phyloP scores from a whole-genome alignment of 768 basidiomycete genomes.

The Suillus luteus region DNA sequence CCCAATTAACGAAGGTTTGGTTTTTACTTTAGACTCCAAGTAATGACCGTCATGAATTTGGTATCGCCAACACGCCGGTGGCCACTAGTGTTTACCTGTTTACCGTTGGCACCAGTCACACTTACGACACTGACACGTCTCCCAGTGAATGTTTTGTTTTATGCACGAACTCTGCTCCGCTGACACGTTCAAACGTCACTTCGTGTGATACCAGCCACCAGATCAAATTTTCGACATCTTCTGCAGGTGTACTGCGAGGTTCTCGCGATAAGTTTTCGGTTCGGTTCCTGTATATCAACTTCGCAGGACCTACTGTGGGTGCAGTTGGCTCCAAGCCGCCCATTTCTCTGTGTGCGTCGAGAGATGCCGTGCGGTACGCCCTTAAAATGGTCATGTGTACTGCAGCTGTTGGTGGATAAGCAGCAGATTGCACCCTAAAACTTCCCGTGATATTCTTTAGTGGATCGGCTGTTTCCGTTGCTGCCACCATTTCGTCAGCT shows the following conservation, averaged over 20 bases:
- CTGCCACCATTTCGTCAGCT: constrained; percentile 15
- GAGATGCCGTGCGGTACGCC: constrained; percentile 9
- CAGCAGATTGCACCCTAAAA: constrained; percentile 8
- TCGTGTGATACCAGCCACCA: constrained; percentile 19
- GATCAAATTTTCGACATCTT: constrained; percentile 17
- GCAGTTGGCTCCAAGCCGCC: constrained; percentile 18
- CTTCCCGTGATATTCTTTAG: constrained; percentile 25
- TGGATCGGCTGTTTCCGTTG: neutral
- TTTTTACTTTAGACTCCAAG: too few relatives aligned
- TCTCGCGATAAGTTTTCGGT: constrained; percentile 24
- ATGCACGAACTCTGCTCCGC: constrained; percentile 23
- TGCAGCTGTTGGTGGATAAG: constrained; percentile 6
- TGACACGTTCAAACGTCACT: constrained; percentile 25
- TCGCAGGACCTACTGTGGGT: constrained; percentile 13
- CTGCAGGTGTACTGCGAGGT: constrained; percentile 21
- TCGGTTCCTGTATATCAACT: constrained; percentile 23
- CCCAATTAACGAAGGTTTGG: too few relatives aligned
- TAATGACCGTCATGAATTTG: neutral
- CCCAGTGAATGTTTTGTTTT: constrained; percentile 14
- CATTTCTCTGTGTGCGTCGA: constrained; percentile 12
- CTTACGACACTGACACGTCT: neutral
- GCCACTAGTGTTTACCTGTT: neutral
- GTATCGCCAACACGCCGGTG: neutral
- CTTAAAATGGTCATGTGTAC: constrained; percentile 22
- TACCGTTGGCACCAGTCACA: neutral